Evolutionary conservation across 139 green algal genomes (phyloP), one percentile per base, ranked within the genome.

Genomic region (Chlorella sp.): DNA sequence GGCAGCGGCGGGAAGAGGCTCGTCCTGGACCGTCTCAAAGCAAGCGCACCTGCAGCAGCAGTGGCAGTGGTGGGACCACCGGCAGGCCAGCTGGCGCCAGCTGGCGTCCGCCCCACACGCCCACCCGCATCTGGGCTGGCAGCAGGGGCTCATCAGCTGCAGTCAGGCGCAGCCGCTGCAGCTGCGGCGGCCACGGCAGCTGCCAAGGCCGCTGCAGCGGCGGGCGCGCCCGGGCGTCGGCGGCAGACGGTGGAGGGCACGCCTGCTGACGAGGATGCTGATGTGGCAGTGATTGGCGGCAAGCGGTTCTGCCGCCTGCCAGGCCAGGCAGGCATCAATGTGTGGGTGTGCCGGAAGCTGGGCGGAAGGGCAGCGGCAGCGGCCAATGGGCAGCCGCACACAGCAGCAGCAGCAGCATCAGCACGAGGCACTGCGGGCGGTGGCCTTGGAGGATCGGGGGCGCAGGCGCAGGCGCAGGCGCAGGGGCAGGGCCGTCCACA

Each of bases 301-400:
- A 90, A 90, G 77, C 76, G 37, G 36, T 90, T 48, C 30, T 57
- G 68, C 28, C 57, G 60, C 18, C 57, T 90, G 76, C 60, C 76
- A 15, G 57, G 14, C 28, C 40, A 78, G 76, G 14, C 48, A 11
- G 86, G 86, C 28, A 79, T 90, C 86, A 85, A 83, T 48, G 60
- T 79, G 16, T 90, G 86, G 86, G 77, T 85, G 57, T 83, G 77
- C 26, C 73, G 71, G 32, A 90, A 90, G 60, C 36, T 86, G 57
- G 36, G 76, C 79, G 30, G 40, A 73, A 28, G 57, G 82, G n/a
- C 28, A 57, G 26, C 34, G 7, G n/a, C 40, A 84, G 39, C 76
- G 76, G 76, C 73, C 73, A 22, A 7, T 28, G 15, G 73, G 32
- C 48, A 57, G 48, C 48, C 48, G 48, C 48, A 57, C 2, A 40